Percentiles rank a stretch among this genome's conserved stretches.
Conservation (phyloP, 83 land plant genomes). For the Thuja plicata region DNA sequence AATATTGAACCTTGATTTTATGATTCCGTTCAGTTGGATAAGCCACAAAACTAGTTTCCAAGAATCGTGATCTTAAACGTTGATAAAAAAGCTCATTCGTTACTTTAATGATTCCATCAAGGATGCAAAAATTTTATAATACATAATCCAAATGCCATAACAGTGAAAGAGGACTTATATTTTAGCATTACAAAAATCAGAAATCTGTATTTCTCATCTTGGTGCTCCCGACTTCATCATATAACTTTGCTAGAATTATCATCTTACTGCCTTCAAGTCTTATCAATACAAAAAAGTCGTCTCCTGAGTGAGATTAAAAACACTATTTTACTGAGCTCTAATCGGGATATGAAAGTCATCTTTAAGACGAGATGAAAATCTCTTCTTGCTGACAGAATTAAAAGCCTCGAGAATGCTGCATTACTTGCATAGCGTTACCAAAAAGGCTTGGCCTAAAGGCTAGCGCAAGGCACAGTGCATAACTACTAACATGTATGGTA, state of each 20-base stretch:
- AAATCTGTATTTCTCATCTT: neutral
- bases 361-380: neutral
- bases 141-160: neutral
- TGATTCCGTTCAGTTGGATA: neutral
- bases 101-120: neutral
- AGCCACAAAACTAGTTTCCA: neutral
- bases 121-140: neutral
- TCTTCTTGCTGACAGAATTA: neutral
- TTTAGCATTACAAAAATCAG: neutral
- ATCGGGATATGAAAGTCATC: neutral
- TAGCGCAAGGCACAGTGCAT: neutral
- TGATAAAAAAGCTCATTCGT: neutral
- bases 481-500: neutral
- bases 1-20: neutral
- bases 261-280: neutral
- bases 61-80: neutral
- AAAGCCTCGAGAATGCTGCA: neutral
- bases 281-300: neutral
- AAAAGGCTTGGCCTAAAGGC: neutral
- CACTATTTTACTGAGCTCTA: neutral
- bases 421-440: neutral
- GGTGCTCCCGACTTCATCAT: neutral
- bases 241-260: neutral
- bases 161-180: neutral
- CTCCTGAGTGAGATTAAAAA: neutral